A percentile compares a stretch with the other conserved stretches of the same genome.
These are phyloP conservation scores for Mrakia frigida DNA, from an alignment of 768 basidiomycete genomes.

Conservation along the genomic window DNA sequence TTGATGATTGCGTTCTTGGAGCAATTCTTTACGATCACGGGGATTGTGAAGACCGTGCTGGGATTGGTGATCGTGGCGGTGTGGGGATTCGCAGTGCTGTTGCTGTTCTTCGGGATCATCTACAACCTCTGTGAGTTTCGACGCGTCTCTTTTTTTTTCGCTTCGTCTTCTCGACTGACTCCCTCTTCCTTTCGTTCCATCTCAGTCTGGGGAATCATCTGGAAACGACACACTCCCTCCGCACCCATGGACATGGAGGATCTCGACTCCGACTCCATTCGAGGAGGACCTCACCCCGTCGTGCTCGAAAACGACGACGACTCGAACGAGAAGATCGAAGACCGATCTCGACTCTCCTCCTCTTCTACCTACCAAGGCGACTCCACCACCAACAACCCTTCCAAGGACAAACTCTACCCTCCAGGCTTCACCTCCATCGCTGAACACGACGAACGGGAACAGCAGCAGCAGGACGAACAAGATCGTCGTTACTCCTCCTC, in stretches of 20 bases:
- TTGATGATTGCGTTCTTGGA: constrained; percentile 68
- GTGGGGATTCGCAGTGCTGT: constrained; percentile 63
- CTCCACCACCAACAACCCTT: too few relatives aligned
- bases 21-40: constrained; percentile 44
- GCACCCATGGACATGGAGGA: constrained; percentile 20
- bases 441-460: not conserved
- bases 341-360: constrained; percentile 1
- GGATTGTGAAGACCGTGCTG: constrained; percentile 64
- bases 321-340: not conserved
- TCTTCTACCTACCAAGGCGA: not conserved
- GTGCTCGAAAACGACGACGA: not conserved
- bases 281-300: constrained; percentile 6
- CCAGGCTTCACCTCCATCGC: constrained; percentile 9
- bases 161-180: not conserved
- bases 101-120: constrained; percentile 63
- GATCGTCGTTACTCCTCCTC: not conserved
- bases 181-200: not conserved
- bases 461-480: not conserved
- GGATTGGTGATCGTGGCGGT: constrained; percentile 69
- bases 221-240: constrained; percentile 29
- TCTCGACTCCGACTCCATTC: not conserved
- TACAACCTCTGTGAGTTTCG: constrained; percentile 45
- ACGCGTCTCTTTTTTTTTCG: not conserved
- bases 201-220: constrained; percentile 32
- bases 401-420: not conserved